Conservation (phyloP, 2,329 filamentous ascomycete species). For the Tolypocladium album region DNA sequence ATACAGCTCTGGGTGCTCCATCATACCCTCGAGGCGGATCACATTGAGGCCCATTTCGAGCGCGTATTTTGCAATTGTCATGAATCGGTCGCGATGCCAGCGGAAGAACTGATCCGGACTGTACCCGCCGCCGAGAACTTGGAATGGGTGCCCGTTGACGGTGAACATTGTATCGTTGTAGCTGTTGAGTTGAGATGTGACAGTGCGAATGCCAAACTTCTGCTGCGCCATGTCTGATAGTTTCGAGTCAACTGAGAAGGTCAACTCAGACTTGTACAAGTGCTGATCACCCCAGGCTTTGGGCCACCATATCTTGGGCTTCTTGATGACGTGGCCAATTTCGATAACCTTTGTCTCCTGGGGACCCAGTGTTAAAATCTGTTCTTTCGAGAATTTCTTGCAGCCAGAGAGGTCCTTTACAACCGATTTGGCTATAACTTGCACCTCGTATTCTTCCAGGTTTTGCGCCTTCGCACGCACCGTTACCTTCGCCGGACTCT, state of each 20-base stretch:
- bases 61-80: conserved; percentile 37
- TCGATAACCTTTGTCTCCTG: conserved; percentile 25
- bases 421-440: conserved; percentile 21
- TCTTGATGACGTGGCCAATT: conserved; percentile 20
- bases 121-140: conserved; percentile 51
- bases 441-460: conserved; percentile 26
- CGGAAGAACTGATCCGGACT: conserved; percentile 51
- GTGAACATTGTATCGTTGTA: conserved; percentile 44
- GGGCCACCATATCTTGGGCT: conserved; percentile 51
- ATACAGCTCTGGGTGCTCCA: conserved; percentile 52
- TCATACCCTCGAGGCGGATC: conserved; percentile 52
- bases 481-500: conserved; percentile 20
- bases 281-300: conserved; percentile 47
- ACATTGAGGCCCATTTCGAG: conserved; percentile 54
- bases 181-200: conserved; percentile 37
- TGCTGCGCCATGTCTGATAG: conserved; percentile 17
- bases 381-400: conserved; percentile 14
- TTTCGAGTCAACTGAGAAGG: conserved; percentile 15
- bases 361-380: conserved; percentile 25
- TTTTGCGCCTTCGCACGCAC: conserved; percentile 28
- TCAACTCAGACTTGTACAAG: conserved; percentile 29
- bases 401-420: conserved; percentile 21
- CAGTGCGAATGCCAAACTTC: conserved; percentile 18
- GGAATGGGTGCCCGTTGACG: conserved; percentile 47
- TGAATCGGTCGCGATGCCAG: conserved; percentile 38